These are phyloP conservation scores for Ailanthus altissimus DNA, from an alignment of 345 rosid genomes.

Conservation along the genomic window DNA sequence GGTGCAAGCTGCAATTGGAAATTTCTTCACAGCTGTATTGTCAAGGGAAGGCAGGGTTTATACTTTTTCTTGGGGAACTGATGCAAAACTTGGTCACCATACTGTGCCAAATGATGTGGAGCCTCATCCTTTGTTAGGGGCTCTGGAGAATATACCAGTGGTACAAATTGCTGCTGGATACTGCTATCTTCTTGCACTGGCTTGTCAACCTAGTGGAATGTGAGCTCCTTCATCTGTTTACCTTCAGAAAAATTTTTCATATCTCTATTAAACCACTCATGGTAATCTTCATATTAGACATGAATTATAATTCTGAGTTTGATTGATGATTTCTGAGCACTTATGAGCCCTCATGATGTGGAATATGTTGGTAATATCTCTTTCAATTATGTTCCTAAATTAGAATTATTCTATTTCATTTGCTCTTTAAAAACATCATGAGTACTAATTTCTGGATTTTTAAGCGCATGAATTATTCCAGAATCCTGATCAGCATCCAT, in stretches of 20 bases:
- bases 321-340: neutral
- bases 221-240: conserved; percentile 44
- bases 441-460: neutral
- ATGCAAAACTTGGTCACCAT: conserved; percentile 78
- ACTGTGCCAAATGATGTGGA: conserved; percentile 67
- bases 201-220: conserved; percentile 92
- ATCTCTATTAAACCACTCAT: neutral
- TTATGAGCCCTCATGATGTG: neutral
- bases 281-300: neutral
- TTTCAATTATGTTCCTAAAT: neutral
- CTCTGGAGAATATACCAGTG: conserved; percentile 80
- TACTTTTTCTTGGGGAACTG: conserved; percentile 89
- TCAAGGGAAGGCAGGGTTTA: conserved; percentile 96
- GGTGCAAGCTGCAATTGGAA: conserved; percentile 90
- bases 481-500: neutral
- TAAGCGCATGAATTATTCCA: neutral
- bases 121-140: conserved; percentile 85
- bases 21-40: conserved; percentile 85
- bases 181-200: conserved; percentile 93
- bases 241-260: neutral
- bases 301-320: neutral
- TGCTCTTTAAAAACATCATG: neutral
- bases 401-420: too few species aligned
- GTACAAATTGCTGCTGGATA: conserved; percentile 95
- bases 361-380: neutral